Percentiles rank a stretch among this genome's conserved stretches.
Evolutionary conservation across 2,329 filamentous ascomycete genomes (phyloP).

Genomic region (Stagonosporopsis vannaccii): DNA sequence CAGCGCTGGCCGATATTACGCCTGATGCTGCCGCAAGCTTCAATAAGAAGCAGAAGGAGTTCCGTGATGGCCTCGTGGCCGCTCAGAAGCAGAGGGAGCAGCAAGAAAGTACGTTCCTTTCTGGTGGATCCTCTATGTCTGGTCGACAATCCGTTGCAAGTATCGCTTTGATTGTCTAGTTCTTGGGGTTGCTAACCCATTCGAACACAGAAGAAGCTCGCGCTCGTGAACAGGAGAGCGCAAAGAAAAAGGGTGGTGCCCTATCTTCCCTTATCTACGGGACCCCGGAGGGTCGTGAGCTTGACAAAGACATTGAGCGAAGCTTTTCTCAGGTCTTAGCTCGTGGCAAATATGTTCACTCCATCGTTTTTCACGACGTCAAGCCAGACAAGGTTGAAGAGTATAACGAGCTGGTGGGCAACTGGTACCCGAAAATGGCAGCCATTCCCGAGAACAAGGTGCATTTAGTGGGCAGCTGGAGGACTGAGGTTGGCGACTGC

Average conservation of each 20-base stretch:
- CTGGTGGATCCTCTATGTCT: slow-evolving; percentile 52
- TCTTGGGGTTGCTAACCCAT: slow-evolving; percentile 65
- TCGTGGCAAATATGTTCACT: slow-evolving; percentile 97
- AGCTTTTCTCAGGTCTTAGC: slow-evolving; percentile 96
- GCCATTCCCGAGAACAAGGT: slow-evolving; percentile 87
- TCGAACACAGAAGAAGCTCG: slow-evolving; percentile 61
- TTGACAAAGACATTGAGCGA: slow-evolving; percentile 94
- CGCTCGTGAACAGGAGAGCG: slow-evolving; percentile 65
- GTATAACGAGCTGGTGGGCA: slow-evolving; percentile 86
- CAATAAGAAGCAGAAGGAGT: slow-evolving; percentile 82
- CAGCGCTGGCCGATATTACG: slow-evolving; percentile 86
- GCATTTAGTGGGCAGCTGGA: slow-evolving; percentile 95
- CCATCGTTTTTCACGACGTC: slow-evolving; percentile 95
- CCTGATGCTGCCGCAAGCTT: slow-evolving; percentile 76
- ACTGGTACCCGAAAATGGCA: slow-evolving; percentile 93
- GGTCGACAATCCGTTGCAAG: slow-evolving; percentile 30
- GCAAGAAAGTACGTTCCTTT: slow-evolving; percentile 79
- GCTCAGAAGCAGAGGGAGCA: slow-evolving; percentile 77
- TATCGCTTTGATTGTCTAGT: slow-evolving; percentile 42
- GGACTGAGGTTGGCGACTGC: slow-evolving; percentile 95
- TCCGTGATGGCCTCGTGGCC: slow-evolving; percentile 81
- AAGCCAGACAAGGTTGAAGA: slow-evolving; percentile 96
- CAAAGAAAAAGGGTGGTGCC: slow-evolving; percentile 70
- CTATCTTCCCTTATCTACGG: slow-evolving; percentile 93
- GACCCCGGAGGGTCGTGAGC: slow-evolving; percentile 90